Base-by-base conservation (phyloP, 306 rosid genomes). In the Calophaca sinica region DNA sequence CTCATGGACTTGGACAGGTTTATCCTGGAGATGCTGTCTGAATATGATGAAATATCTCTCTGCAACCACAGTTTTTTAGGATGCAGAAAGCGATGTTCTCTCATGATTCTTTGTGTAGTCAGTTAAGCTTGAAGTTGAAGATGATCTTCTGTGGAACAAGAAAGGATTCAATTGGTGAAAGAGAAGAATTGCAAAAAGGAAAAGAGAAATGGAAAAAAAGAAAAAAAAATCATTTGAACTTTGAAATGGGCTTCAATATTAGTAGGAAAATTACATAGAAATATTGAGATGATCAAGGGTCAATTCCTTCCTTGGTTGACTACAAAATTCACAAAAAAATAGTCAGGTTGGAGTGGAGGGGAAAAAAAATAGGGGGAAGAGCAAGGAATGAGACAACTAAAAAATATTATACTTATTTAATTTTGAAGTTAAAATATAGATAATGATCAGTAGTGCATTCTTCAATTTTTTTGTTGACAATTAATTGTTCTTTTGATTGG, bases 1-100 rank as follows among this genome's bases (percentile, higher is more conserved):
- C 4, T 50, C 36, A 41, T 57, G 33, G 28, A 60, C 53, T 78
- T 70, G 50, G 60, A 75, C 89, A 90, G 92, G 78, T 88, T 79
- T 55, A 59, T 45, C 87, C 86, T 1, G 84, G 66, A 28, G 76
- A 68, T 64, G 75, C 26, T 57, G 52, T 31, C 45, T 42, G 73
- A 78, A 48, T 15, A 15, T 74, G 68, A 75, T 14, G 82, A 76
- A 36, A 68, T 31, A 36, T 20, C 52, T 46, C 63, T 68, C 35
- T 14, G 41, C 26, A 20, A 20, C 26, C 26, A 20, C 1, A 20
- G 26, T 20, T 20, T 20, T 20, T 20, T 20, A 20, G 26, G 26
- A 20, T 20, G 26, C 26, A 20, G 26, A 20, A 20, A 20, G 26
- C 1, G 26, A 20, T 1, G 1, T 70, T 65, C 74, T 53, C 77